Percentiles rank a stretch among this genome's conserved stretches.
These are phyloP conservation scores for Aspergillus niger DNA, from an alignment of 2,329 filamentous ascomycete species.

Conservation along the genomic window DNA sequence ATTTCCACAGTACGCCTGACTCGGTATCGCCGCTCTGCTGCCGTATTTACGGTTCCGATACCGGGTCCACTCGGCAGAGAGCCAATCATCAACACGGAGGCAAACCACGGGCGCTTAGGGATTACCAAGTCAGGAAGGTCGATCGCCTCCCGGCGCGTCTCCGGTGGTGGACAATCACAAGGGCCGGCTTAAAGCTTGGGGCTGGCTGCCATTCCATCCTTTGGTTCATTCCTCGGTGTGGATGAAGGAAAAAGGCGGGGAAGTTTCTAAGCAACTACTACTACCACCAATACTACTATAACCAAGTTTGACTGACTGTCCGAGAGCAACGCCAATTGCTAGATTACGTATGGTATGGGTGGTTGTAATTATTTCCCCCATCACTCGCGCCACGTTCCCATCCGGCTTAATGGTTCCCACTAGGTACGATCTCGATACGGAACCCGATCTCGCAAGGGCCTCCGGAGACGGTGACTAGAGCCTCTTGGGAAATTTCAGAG, in stretches of 20 bases:
- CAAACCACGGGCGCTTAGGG: not conserved
- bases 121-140: not conserved
- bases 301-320: not conserved
- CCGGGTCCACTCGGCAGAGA: not conserved
- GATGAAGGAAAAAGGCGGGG: not conserved
- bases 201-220: not conserved
- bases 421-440: constrained; percentile 6
- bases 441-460: constrained; percentile 7
- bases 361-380: not conserved
- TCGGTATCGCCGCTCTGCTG: not conserved
- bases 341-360: not conserved
- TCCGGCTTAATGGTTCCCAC: constrained; percentile 3
- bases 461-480: constrained; percentile 2
- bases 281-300: not conserved
- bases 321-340: too few species aligned
- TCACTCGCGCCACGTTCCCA: constrained; percentile 7
- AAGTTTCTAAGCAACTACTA: not conserved
- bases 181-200: not conserved
- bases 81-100: not conserved
- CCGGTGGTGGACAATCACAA: not conserved
- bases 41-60: not conserved
- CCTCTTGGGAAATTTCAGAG: not conserved
- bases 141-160: constrained; percentile 6
- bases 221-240: not conserved
- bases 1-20: not conserved